A percentile compares a stretch with the other conserved stretches of the same genome.
Evolutionary conservation across 768 basidiomycete species (phyloP).

Genomic region (Phylloporus arenicola): DNA sequence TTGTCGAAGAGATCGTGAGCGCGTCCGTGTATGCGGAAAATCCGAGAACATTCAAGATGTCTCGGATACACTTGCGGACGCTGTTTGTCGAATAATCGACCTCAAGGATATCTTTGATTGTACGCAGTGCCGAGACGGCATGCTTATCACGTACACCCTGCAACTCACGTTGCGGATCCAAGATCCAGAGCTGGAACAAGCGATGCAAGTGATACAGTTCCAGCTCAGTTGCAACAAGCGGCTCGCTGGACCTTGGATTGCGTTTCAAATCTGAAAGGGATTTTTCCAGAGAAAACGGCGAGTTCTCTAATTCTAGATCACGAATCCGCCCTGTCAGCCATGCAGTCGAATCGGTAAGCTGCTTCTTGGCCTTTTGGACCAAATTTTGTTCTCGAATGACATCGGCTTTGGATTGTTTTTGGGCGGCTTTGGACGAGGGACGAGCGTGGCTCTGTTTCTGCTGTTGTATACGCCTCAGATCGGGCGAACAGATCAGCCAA

Average conservation of each 20-base stretch:
- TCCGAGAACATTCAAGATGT: slow-evolving; percentile 43
- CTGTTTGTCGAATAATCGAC: slow-evolving; percentile 27
- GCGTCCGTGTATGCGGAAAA: slow-evolving; percentile 36
- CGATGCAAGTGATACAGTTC: slow-evolving; percentile 51
- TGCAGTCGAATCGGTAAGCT: slow-evolving; percentile 32
- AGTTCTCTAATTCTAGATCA: slow-evolving; percentile 21
- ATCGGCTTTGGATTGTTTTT: slow-evolving; percentile 33
- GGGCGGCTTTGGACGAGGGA: slow-evolving; percentile 28
- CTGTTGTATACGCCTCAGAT: slow-evolving; percentile 1
- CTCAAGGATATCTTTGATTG: slow-evolving; percentile 42
- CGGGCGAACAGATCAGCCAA: neutral
- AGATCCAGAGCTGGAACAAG: slow-evolving; percentile 48
- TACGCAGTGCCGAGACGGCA: slow-evolving; percentile 42
- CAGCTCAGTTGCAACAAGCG: slow-evolving; percentile 46
- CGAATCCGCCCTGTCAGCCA: slow-evolving; percentile 55
- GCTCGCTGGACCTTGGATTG: slow-evolving; percentile 41
- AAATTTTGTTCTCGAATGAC: slow-evolving; percentile 41
- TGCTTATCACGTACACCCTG: slow-evolving; percentile 40
- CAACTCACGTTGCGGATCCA: slow-evolving; percentile 36
- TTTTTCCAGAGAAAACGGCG: slow-evolving; percentile 25
- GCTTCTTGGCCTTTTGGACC: slow-evolving; percentile 39
- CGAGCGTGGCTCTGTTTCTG: slow-evolving; percentile 16
- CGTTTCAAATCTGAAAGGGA: slow-evolving; percentile 37
- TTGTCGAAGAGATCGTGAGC: slow-evolving; percentile 15
- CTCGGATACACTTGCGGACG: slow-evolving; percentile 33